Conservation (phyloP, 768 basidiomycete genomes). For the Hemileccinum impolitum region DNA sequence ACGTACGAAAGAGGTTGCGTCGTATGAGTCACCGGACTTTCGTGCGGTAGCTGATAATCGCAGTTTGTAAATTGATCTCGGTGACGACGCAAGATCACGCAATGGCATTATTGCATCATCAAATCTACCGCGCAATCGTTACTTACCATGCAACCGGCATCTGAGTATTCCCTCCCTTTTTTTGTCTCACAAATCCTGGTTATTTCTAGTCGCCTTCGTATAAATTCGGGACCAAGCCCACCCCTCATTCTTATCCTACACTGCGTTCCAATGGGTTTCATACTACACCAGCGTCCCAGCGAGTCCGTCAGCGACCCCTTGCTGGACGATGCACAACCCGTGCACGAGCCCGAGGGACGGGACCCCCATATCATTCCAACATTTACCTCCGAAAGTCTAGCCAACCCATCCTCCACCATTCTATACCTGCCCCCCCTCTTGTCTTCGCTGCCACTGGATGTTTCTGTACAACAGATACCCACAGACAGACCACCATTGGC, state of each 20-base stretch:
- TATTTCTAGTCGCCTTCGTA: constrained; percentile 3
- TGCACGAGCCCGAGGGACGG: constrained; percentile 15
- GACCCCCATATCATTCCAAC: constrained; percentile 57
- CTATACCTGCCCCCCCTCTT: constrained; percentile 85
- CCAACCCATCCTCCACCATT: constrained; percentile 44
- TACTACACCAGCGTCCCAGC: constrained; percentile 1
- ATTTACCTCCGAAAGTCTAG: constrained; percentile 40
- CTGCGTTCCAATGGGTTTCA: constrained; percentile 17
- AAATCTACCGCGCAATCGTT: constrained; percentile 1
- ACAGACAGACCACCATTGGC: constrained; percentile 42
- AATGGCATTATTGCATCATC: constrained; percentile 22
- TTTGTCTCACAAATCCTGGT: neutral
- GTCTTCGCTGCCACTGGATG: constrained; percentile 61
- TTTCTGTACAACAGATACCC: constrained; percentile 27
- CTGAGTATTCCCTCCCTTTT: neutral
- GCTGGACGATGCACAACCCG: neutral
- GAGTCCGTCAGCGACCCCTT: neutral
- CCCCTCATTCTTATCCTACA: neutral
- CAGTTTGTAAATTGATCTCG: constrained; percentile 6
- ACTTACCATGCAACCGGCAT: neutral
- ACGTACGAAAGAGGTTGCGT: neutral
- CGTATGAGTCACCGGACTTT: neutral
- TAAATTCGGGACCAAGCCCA: neutral
- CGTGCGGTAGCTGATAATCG: neutral
- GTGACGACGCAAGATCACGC: constrained; percentile 31